A percentile compares a stretch with the other conserved stretches of the same genome.
Evolutionary conservation across 805 yeast species (phyloP).

Genomic region (Lipomyces yamanashiensis): DNA sequence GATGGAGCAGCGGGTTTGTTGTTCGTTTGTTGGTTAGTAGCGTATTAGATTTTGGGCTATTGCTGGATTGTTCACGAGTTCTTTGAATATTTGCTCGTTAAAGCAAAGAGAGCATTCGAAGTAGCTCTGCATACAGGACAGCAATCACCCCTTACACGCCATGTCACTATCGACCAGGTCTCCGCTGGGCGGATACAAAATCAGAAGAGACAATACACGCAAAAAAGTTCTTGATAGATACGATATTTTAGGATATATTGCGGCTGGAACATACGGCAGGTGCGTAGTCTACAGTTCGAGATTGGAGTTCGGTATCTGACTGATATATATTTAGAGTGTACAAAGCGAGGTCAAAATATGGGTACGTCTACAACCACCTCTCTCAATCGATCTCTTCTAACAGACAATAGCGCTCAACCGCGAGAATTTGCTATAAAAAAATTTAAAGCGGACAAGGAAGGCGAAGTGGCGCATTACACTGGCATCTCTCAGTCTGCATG

Average conservation of each 20-base stretch:
- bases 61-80: too few relatives aligned
- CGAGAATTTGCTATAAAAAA: conserved; percentile 84
- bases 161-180: conserved; percentile 28
- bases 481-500: conserved; percentile 97
- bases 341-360: conserved; percentile 68
- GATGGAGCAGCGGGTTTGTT: too few relatives aligned
- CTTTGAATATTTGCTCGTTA: too few relatives aligned
- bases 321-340: conserved; percentile 59
- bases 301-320: background rate
- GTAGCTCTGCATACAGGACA: too few relatives aligned
- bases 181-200: conserved; percentile 55
- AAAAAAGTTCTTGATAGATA: conserved; percentile 81
- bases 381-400: background rate
- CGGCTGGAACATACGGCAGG: conserved; percentile 94
- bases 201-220: conserved; percentile 66
- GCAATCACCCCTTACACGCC: background rate
- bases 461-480: conserved; percentile 85
- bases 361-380: conserved; percentile 13
- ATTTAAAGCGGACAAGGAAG: conserved; percentile 91
- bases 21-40: too few relatives aligned
- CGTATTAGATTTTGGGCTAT: too few relatives aligned
- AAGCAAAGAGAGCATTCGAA: too few relatives aligned
- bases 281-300: conserved; percentile 1
- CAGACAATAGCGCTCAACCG: background rate
- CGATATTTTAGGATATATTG: conserved; percentile 90